Base-by-base conservation (phyloP, 768 basidiomycete species). In the Boletellus emodensis region DNA sequence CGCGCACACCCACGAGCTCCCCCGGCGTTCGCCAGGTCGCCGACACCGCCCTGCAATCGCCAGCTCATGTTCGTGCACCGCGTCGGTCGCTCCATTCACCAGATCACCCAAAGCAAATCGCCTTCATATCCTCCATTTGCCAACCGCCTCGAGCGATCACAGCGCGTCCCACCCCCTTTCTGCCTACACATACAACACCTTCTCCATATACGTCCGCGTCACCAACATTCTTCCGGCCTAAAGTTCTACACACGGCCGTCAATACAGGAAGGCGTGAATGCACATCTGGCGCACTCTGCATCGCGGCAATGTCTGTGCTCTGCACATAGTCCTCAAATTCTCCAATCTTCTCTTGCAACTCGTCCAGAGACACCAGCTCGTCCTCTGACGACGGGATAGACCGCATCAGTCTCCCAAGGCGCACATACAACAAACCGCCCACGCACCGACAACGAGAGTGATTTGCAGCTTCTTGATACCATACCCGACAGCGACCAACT, bases 391-490 rank as follows among this genome's bases (percentile, higher is more conserved):
- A 17, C 37, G 41, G 44, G 12, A 52, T 24, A 24, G 6, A 24
- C 24, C 24, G 24, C 1, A 4, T 35, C 40, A 40, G 33, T 30
- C 32, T 38, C 42, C 32, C 30, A 10, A 26, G 32, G 10, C 14
- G 12, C 24, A 2, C 1, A 35, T 1, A 28, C 32, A 49, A 20
- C 30, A 32, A 28, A 6, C 26, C 9, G 1, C 0, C 24, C 10
- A 73, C 79, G 50, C 52, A 82, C 80, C 78, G 44, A 82, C 70
- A 51, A 80, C 79, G n/a, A 82, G 67, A 4, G 74, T 82, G 51
- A 83, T 79, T 66, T 81, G 96, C 51, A 99, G 83, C 77, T 98
- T 99, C 74, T 75, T 85, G 76, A 99, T 94, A 61, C 88, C 87
- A 70, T 86, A 97, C 49, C 94, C 95, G 60, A 97, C 83, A 41